These are phyloP conservation scores for Wickerhamomyces sydowiorum DNA, from an alignment of 805 yeast genomes.

Conservation along the genomic window DNA sequence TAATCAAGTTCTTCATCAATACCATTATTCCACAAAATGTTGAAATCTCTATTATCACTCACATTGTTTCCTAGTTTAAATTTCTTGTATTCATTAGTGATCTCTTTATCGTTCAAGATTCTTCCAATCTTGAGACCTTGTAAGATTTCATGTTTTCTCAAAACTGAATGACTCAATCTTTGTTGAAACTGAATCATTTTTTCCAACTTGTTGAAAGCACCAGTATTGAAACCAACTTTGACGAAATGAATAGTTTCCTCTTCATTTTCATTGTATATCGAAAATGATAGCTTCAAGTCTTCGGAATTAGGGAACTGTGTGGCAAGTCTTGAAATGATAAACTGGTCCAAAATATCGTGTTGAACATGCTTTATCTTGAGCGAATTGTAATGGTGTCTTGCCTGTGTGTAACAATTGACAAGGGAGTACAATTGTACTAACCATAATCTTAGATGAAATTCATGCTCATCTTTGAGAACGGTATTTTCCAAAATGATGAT, in stretches of 20 bases:
- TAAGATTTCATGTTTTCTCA: constrained; percentile 19
- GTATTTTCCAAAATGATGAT: constrained; percentile 56
- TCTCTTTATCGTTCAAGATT: constrained; percentile 23
- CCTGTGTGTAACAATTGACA: constrained; percentile 48
- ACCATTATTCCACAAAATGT: constrained; percentile 48
- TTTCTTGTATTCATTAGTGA: constrained; percentile 24
- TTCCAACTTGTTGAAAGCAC: constrained; percentile 58
- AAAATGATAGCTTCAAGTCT: constrained; percentile 31
- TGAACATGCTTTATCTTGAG: constrained; percentile 73
- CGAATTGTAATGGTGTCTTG: constrained; percentile 43
- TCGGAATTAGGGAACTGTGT: constrained; percentile 37
- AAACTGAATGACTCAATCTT: constrained; percentile 42
- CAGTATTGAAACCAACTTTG: constrained; percentile 48
- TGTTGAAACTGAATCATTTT: constrained; percentile 60
- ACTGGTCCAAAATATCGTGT: constrained; percentile 59
- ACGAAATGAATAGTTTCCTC: constrained; percentile 45
- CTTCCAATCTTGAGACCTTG: constrained; percentile 24
- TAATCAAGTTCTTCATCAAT: constrained; percentile 23
- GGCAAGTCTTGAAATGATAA: constrained; percentile 43
- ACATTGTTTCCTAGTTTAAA: constrained; percentile 9
- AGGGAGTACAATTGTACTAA: constrained; percentile 55
- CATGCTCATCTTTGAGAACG: constrained; percentile 53
- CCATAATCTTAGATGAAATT: constrained; percentile 70
- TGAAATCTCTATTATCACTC: constrained; percentile 57
- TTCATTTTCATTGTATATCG: constrained; percentile 50